Conservation (phyloP, 2,329 filamentous ascomycete species). For the Sporothrix brunneoviolacea region DNA sequence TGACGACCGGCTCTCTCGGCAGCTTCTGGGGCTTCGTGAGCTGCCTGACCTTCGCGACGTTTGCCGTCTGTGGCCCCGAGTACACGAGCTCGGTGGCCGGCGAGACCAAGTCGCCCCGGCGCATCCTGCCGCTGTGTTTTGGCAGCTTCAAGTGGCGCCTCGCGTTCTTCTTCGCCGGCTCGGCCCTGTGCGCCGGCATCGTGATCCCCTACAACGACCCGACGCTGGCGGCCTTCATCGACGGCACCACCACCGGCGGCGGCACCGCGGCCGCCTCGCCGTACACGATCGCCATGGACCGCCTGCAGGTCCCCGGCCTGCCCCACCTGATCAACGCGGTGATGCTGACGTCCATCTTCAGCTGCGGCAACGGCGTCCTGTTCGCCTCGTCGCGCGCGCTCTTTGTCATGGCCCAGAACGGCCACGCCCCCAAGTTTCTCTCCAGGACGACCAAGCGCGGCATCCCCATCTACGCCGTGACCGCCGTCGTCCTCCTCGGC, state of each 20-base stretch:
- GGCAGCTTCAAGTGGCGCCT: constrained; percentile 62
- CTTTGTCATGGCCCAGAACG: constrained; percentile 54
- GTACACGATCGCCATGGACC: constrained; percentile 52
- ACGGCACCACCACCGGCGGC: constrained; percentile 41
- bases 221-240: constrained; percentile 45
- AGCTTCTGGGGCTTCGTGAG: too few species aligned
- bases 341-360: constrained; percentile 53
- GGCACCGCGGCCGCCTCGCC: constrained; percentile 43
- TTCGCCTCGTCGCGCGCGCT: constrained; percentile 55
- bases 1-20: too few species aligned
- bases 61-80: constrained; percentile 52
- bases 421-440: constrained; percentile 46
- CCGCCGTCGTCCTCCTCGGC: constrained; percentile 22
- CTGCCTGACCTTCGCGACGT: too few species aligned
- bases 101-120: constrained; percentile 51
- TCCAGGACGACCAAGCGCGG: constrained; percentile 48
- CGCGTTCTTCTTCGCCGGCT: constrained; percentile 59
- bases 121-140: constrained; percentile 54
- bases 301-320: constrained; percentile 45
- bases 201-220: constrained; percentile 54
- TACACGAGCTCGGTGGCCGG: constrained; percentile 46
- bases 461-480: constrained; percentile 58
- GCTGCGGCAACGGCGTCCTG: constrained; percentile 54
- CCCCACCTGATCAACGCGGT: constrained; percentile 57
- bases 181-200: constrained; percentile 57